phyloP scores from a whole-genome alignment of 2,329 filamentous ascomycete genomes.

The Fusarium lateritium region DNA sequence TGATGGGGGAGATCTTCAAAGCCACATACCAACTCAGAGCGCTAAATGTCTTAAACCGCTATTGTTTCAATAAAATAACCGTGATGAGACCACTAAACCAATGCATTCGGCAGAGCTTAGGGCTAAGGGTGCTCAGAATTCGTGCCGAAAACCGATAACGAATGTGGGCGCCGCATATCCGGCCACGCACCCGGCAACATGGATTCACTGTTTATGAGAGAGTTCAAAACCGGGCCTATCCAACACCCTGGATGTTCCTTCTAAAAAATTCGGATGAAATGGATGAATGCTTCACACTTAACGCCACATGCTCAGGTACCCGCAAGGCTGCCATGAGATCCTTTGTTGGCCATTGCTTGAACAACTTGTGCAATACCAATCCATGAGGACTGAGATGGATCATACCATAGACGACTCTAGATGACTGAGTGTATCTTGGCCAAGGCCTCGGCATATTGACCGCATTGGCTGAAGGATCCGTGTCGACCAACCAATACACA shows the following conservation, averaged over 20 bases:
- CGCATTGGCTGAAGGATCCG: too few relatives aligned
- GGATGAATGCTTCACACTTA: background rate
- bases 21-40: constrained; percentile 4
- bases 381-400: too few relatives aligned
- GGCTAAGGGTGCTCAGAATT: background rate
- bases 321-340: background rate
- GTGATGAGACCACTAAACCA: background rate
- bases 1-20: background rate
- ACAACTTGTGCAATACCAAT: too few relatives aligned
- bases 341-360: background rate
- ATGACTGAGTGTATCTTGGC: too few relatives aligned
- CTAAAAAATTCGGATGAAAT: background rate
- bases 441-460: too few relatives aligned
- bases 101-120: background rate
- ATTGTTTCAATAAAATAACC: background rate
- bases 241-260: background rate
- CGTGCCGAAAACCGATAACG: background rate
- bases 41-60: background rate
- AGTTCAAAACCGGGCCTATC: background rate
- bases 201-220: too few relatives aligned
- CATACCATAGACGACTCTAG: too few relatives aligned
- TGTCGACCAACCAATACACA: too few relatives aligned
- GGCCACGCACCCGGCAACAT: background rate
- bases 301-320: background rate
- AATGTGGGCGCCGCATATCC: background rate